Evolutionary conservation across 495 filamentous ascomycete species (phyloP).

Genomic region (Talaromyces wortmannii): DNA sequence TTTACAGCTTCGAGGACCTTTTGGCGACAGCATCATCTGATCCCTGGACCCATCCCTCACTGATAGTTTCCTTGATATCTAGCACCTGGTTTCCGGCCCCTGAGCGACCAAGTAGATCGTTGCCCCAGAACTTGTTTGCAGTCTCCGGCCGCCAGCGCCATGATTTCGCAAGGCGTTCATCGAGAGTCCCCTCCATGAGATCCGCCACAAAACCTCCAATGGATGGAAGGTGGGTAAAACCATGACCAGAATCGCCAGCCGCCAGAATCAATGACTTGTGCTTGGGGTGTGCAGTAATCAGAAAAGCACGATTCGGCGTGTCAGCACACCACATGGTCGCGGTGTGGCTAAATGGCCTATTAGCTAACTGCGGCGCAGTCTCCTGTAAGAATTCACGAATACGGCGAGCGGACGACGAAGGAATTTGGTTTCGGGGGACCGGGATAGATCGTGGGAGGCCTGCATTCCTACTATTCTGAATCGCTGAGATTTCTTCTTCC

Average conservation of each 20-base stretch:
- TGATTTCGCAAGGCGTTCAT: background rate
- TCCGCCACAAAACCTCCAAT: constrained; percentile 30
- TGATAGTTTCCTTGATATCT: background rate
- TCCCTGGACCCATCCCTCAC: background rate
- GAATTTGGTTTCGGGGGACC: background rate
- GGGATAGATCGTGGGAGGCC: background rate
- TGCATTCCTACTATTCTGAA: background rate
- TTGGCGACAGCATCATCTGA: background rate
- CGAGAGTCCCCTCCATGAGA: constrained; percentile 15
- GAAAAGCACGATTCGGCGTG: constrained; percentile 35
- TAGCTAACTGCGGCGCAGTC: constrained; percentile 35
- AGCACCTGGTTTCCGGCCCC: background rate
- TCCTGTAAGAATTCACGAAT: constrained; percentile 9
- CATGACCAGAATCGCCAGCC: constrained; percentile 32
- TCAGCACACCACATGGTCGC: constrained; percentile 45
- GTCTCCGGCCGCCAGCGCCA: background rate
- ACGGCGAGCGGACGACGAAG: background rate
- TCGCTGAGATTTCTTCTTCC: background rate
- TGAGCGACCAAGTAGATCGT: background rate
- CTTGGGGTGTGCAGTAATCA: constrained; percentile 33
- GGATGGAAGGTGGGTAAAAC: constrained; percentile 31
- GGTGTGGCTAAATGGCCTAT: constrained; percentile 32
- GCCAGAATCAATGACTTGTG: constrained; percentile 27
- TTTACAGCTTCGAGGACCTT: background rate
- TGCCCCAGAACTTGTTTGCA: background rate